phyloP scores from a whole-genome alignment of 305 asterid genomes.

The Fraxinus xanthoxyloides region DNA sequence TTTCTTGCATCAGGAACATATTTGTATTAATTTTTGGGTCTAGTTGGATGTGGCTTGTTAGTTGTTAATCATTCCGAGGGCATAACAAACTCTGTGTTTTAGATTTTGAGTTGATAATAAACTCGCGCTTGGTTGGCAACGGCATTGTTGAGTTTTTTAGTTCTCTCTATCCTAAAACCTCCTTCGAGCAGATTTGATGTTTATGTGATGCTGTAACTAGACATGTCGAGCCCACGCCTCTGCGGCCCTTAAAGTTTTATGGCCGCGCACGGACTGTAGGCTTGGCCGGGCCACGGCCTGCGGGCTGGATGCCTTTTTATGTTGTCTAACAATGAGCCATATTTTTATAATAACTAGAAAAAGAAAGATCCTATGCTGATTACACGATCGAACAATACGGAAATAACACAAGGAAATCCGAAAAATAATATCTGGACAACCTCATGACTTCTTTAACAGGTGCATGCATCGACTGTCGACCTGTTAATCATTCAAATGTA shows the following conservation, averaged over 20 bases:
- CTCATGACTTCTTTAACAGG: not conserved
- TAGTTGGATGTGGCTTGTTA: not conserved
- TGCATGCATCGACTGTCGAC: too few relatives aligned
- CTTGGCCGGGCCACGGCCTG: not conserved
- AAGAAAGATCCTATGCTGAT: not conserved
- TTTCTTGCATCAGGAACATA: not conserved
- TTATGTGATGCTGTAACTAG: not conserved
- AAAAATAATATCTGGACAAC: not conserved
- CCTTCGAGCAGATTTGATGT: not conserved
- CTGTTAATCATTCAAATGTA: too few relatives aligned
- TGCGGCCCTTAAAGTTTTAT: not conserved
- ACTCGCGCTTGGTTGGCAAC: not conserved
- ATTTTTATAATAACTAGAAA: not conserved
- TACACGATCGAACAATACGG: not conserved
- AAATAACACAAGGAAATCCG: too few relatives aligned
- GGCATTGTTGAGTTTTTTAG: not conserved
- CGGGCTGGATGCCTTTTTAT: not conserved
- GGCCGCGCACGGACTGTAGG: not conserved
- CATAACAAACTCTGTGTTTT: not conserved
- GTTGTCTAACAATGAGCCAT: not conserved
- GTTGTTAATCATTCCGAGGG: not conserved
- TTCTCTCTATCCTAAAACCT: not conserved
- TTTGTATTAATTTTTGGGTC: not conserved
- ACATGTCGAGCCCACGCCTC: not conserved
- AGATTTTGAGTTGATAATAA: not conserved